Evolutionary conservation across 441 rosid genomes (phyloP).

Genomic region (Biscutella auriculata): DNA sequence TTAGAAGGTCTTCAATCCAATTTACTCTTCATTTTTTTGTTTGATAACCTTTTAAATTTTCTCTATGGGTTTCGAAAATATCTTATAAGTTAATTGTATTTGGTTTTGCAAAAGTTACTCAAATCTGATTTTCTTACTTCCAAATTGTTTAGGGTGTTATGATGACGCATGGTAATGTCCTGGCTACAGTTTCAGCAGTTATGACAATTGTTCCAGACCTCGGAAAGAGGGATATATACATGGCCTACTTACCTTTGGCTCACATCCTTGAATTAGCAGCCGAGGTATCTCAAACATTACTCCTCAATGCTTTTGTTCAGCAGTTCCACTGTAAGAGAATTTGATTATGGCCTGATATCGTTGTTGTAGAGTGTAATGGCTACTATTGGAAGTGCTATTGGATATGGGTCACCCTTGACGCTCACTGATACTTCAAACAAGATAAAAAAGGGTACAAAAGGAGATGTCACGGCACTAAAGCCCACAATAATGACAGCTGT

Average conservation of each 20-base stretch:
- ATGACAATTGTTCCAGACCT: conserved; percentile 86
- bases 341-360: not conserved
- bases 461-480: conserved; percentile 68
- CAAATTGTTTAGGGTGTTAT: conserved; percentile 71
- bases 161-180: conserved; percentile 95
- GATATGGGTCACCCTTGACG: conserved; percentile 90
- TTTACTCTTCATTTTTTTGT: not conserved
- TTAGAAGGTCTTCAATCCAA: conserved; percentile 21
- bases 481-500: conserved; percentile 97
- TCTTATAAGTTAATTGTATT: not conserved
- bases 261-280: conserved; percentile 95
- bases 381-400: conserved; percentile 83
- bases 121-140: not conserved
- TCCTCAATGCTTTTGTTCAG: not conserved
- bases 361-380: conserved; percentile 56
- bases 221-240: conserved; percentile 69
- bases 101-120: not conserved
- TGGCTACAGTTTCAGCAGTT: conserved; percentile 85
- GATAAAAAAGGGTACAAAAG: conserved; percentile 78
- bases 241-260: conserved; percentile 90
- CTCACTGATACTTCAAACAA: conserved; percentile 93
- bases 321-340: not conserved
- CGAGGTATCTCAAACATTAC: conserved; percentile 42
- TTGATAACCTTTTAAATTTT: not conserved
- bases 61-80: not conserved